phyloP scores from a whole-genome alignment of 139 green algal species.

The Tetradesmus obliquus region DNA sequence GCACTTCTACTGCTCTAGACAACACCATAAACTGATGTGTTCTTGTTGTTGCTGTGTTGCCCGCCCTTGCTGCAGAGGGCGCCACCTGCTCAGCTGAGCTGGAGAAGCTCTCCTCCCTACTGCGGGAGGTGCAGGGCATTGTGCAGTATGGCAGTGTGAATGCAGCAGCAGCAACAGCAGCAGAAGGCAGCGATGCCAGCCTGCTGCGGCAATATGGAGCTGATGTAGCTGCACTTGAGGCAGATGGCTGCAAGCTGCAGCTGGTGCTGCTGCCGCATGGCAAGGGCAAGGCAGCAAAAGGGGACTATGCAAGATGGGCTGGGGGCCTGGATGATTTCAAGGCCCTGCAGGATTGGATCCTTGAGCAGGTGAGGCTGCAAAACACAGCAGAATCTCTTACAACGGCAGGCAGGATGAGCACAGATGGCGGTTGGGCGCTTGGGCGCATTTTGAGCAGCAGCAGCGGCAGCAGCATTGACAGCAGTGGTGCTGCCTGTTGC shows the following conservation, averaged over 20 bases:
- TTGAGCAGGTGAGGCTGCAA: conserved; percentile 11
- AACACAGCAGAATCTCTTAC: too few relatives aligned
- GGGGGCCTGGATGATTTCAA: conserved; percentile 20
- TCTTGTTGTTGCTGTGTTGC: not conserved
- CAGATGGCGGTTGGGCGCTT: not conserved
- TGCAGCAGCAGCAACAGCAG: not conserved
- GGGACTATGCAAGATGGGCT: not conserved
- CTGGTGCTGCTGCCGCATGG: conserved; percentile 37
- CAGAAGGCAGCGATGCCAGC: not conserved
- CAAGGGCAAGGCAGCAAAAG: not conserved
- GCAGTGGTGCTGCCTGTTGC: not conserved
- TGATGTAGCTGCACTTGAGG: not conserved
- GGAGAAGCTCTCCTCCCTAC: not conserved
- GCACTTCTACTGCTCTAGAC: not conserved
- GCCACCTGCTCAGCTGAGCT: not conserved
- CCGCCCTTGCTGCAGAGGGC: not conserved
- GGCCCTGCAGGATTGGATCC: conserved; percentile 42
- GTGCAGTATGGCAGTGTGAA: conserved; percentile 25
- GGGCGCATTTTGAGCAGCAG: not conserved
- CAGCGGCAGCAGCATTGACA: not conserved
- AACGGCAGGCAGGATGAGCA: too few relatives aligned
- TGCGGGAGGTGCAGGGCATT: conserved; percentile 27
- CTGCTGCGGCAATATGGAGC: not conserved
- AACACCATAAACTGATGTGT: not conserved
- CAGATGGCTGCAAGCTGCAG: conserved; percentile 16